Percentiles rank a stretch among this genome's conserved stretches.
phyloP scores from a whole-genome alignment of 1,139 yeast genomes.

The Saccharomyces hybrid region DNA sequence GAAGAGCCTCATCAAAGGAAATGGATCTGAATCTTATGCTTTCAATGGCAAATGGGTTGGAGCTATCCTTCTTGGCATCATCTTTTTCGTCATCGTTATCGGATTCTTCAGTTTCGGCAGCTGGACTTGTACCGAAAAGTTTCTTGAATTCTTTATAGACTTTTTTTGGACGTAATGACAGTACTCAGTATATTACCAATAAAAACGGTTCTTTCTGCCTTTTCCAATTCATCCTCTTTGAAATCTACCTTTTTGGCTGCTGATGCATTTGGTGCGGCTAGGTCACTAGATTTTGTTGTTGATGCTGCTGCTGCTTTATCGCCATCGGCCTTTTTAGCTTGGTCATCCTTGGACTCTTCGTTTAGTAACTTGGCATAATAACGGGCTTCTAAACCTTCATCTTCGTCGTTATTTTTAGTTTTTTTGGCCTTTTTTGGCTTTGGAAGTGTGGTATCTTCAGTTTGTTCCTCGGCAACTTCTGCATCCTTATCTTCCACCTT shows the following conservation, averaged over 20 bases:
- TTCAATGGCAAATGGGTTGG: constrained; percentile 42
- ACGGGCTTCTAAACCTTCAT: constrained; percentile 43
- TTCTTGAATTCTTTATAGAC: constrained; percentile 57
- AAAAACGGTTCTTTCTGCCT: constrained; percentile 83
- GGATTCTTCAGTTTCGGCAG: constrained; percentile 4
- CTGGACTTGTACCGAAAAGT: constrained; percentile 45
- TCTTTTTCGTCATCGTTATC: constrained; percentile 12
- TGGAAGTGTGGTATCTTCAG: constrained; percentile 11
- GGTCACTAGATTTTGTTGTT: constrained; percentile 5
- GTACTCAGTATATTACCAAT: constrained; percentile 74
- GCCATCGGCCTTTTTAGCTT: constrained; percentile 17
- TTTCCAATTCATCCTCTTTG: constrained; percentile 64
- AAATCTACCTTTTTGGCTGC: constrained; percentile 35
- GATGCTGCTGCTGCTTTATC: constrained; percentile 10
- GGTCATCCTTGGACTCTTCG: constrained; percentile 24
- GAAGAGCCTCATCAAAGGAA: constrained; percentile 79
- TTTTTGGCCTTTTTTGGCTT: constrained; percentile 22
- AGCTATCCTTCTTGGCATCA: constrained; percentile 8
- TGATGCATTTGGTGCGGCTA: constrained; percentile 12
- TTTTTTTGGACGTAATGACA: constrained; percentile 57
- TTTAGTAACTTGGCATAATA: constrained; percentile 40
- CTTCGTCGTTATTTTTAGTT: constrained; percentile 32
- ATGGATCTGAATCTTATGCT: constrained; percentile 88
- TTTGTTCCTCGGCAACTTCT: constrained; percentile 10
- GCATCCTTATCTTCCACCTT: constrained; percentile 15